Percentiles rank a stretch among this genome's conserved stretches.
These are phyloP conservation scores for Tolypocladium inflatum DNA, from an alignment of 2,329 filamentous ascomycete genomes.

Conservation along the genomic window DNA sequence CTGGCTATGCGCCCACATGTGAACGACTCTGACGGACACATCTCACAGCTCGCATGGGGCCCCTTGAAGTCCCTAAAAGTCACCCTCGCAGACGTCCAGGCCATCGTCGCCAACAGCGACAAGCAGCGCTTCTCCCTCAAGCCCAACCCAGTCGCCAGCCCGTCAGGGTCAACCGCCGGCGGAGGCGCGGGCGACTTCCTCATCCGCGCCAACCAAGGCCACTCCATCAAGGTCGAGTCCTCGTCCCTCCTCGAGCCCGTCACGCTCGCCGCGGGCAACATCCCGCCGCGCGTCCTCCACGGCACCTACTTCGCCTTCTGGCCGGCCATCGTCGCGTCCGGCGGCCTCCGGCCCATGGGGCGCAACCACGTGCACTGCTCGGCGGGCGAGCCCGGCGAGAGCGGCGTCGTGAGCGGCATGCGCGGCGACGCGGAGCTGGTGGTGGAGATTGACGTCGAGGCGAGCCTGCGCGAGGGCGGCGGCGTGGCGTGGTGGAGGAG, in stretches of 20 bases:
- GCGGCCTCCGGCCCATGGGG: slow-evolving; percentile 72
- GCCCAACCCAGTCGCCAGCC: slow-evolving; percentile 29
- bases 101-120: slow-evolving; percentile 64
- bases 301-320: slow-evolving; percentile 83
- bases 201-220: slow-evolving; percentile 93
- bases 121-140: slow-evolving; percentile 88
- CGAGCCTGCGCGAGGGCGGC: slow-evolving; percentile 50
- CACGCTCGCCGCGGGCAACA: slow-evolving; percentile 42
- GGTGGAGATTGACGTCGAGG: slow-evolving; percentile 64
- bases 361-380: slow-evolving; percentile 89
- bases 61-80: slow-evolving; percentile 59
- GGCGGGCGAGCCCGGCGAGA: slow-evolving; percentile 49
- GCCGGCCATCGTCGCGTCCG: slow-evolving; percentile 61
- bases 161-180: slow-evolving; percentile 23
- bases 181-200: slow-evolving; percentile 62
- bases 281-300: slow-evolving; percentile 67
- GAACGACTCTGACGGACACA: slow-evolving; percentile 1
- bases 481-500: slow-evolving; percentile 62
- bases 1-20: neutral
- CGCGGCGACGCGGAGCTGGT: slow-evolving; percentile 66
- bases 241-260: slow-evolving; percentile 62
- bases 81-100: slow-evolving; percentile 64
- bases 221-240: slow-evolving; percentile 70
- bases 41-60: slow-evolving; percentile 38
- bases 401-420: slow-evolving; percentile 69